Evolutionary conservation across 257 asterid genomes (phyloP).

Genomic region (Fraxinus americana): DNA sequence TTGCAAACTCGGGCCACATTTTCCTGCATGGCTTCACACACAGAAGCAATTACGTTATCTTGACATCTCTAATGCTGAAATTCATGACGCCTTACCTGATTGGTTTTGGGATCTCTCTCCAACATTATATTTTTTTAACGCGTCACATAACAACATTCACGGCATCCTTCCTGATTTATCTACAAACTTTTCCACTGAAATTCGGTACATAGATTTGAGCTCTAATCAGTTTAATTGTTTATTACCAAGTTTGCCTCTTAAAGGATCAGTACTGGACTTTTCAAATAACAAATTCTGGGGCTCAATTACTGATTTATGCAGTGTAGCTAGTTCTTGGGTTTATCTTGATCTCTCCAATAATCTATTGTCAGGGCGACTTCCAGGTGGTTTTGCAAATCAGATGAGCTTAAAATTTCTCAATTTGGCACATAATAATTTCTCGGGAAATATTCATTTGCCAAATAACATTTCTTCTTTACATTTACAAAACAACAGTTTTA

Average conservation of each 20-base stretch:
- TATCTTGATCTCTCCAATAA: constrained; percentile 22
- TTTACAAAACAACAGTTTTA: constrained; percentile 17
- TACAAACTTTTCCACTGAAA: background rate
- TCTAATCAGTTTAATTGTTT: constrained; percentile 1
- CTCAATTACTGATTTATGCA: constrained; percentile 16
- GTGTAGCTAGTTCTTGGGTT: background rate
- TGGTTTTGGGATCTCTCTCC: constrained; percentile 20
- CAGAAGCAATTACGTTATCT: background rate
- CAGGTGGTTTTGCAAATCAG: constrained; percentile 9
- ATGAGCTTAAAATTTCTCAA: background rate
- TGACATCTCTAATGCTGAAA: constrained; percentile 18
- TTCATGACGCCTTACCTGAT: constrained; percentile 18
- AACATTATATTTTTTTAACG: background rate
- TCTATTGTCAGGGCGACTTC: constrained; percentile 16
- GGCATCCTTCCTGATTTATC: constrained; percentile 3
- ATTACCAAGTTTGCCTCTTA: background rate
- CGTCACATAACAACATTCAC: constrained; percentile 16
- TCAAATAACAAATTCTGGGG: constrained; percentile 15
- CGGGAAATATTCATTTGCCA: constrained; percentile 15
- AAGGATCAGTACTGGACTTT: background rate
- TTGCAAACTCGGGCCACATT: constrained; percentile 11
- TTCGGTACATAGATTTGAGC: background rate
- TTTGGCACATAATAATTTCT: constrained; percentile 20
- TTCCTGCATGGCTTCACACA: constrained; percentile 24
- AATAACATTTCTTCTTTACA: background rate